phyloP scores from a whole-genome alignment of 2,329 filamentous ascomycete genomes.

The Bipolaris cookei region DNA sequence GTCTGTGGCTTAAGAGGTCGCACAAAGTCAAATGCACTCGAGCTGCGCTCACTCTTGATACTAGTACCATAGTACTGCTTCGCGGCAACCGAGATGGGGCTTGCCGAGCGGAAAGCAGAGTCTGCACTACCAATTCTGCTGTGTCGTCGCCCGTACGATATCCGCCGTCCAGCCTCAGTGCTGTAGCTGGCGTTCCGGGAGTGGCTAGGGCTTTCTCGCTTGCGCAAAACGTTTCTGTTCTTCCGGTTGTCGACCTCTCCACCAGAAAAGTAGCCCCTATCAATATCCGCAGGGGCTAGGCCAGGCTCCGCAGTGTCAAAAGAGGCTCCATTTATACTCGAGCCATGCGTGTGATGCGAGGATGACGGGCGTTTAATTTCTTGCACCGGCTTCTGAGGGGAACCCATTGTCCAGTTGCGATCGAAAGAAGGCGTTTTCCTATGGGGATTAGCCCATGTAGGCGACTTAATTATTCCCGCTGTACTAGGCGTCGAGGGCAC shows the following conservation, averaged over 20 bases:
- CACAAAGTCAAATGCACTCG: slow-evolving; percentile 58
- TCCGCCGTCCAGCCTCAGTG: slow-evolving; percentile 61
- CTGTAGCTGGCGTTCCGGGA: slow-evolving; percentile 78
- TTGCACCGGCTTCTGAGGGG: slow-evolving; percentile 39
- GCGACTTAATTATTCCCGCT: slow-evolving; percentile 26
- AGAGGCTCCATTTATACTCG: slow-evolving; percentile 38
- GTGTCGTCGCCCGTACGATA: slow-evolving; percentile 69
- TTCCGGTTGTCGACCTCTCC: slow-evolving; percentile 79
- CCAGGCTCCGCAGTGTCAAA: slow-evolving; percentile 38
- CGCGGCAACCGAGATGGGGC: slow-evolving; percentile 61
- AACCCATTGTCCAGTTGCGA: slow-evolving; percentile 63
- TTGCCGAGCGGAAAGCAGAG: slow-evolving; percentile 67
- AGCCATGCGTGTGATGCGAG: slow-evolving; percentile 40
- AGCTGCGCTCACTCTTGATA: slow-evolving; percentile 43
- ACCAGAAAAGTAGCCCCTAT: slow-evolving; percentile 92
- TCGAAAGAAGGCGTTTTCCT: slow-evolving; percentile 66
- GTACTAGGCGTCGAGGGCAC: slow-evolving; percentile 35
- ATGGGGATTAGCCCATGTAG: slow-evolving; percentile 49
- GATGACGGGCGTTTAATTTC: slow-evolving; percentile 42
- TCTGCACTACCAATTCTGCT: slow-evolving; percentile 81
- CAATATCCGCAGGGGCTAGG: slow-evolving; percentile 62
- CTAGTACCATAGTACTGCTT: slow-evolving; percentile 72
- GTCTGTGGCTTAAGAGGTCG: slow-evolving; percentile 50
- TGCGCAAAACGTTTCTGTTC: slow-evolving; percentile 72
- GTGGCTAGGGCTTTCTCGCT: slow-evolving; percentile 71